Evolutionary conservation across 1,284 basidiomycete species (phyloP).

Genomic region (Trichosporon sp.): DNA sequence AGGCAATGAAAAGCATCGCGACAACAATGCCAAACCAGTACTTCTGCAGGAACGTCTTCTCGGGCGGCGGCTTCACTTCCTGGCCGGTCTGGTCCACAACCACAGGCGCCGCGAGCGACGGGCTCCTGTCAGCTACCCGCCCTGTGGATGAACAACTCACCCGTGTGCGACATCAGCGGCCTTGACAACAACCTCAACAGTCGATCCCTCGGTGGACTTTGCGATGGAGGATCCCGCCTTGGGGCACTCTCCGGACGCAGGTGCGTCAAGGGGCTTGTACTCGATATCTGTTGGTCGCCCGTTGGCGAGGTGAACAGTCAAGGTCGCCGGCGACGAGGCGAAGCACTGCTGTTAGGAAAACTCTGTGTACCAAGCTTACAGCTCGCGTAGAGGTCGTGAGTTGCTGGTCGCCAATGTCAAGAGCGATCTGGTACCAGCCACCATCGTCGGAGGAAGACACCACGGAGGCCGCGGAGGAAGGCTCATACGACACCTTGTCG

Average conservation of each 20-base stretch:
- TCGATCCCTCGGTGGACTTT: background rate
- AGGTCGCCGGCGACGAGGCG: background rate
- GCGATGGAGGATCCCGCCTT: background rate
- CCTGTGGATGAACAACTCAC: background rate
- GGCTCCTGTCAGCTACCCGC: constrained; percentile 10
- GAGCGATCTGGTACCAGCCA: constrained; percentile 24
- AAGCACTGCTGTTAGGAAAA: constrained; percentile 9
- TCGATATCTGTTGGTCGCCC: constrained; percentile 10
- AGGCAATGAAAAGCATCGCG: constrained; percentile 51
- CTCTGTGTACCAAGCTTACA: constrained; percentile 1
- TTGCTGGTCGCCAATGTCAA: constrained; percentile 12
- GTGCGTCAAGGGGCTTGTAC: constrained; percentile 10
- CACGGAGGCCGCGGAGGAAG: background rate
- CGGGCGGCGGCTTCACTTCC: constrained; percentile 58
- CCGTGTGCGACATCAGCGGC: background rate
- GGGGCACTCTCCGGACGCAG: background rate
- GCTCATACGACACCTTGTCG: constrained; percentile 1
- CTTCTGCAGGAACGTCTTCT: constrained; percentile 77
- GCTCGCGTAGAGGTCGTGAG: constrained; percentile 16
- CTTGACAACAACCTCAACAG: background rate
- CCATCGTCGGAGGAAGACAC: background rate
- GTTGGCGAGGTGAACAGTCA: constrained; percentile 8
- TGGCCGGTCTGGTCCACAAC: constrained; percentile 63
- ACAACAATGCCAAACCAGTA: constrained; percentile 79
- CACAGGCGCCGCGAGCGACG: constrained; percentile 57